A percentile compares a stretch with the other conserved stretches of the same genome.
Evolutionary conservation across 1,284 basidiomycete species (phyloP).

Genomic region (Phlebopus sp.): DNA sequence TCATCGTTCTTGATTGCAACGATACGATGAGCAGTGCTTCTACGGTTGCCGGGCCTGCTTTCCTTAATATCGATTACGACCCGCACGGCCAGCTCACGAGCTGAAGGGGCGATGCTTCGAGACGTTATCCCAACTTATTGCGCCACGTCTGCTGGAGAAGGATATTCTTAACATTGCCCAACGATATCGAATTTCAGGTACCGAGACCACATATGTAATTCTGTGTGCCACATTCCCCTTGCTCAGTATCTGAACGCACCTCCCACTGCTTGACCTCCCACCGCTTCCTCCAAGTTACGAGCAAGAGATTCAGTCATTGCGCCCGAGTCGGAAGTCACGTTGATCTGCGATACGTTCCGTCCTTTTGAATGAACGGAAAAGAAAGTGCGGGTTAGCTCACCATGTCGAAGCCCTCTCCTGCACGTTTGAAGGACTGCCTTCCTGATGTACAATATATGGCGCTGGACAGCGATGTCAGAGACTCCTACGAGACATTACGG

Average conservation of each 20-base stretch:
- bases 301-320: slow-evolving; percentile 45
- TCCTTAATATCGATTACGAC: slow-evolving; percentile 18
- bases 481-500: slow-evolving; percentile 3
- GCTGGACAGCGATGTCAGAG: slow-evolving; percentile 24
- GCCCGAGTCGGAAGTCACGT: slow-evolving; percentile 46
- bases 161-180: too few relatives aligned
- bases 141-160: too few relatives aligned
- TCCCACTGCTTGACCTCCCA: slow-evolving; percentile 9
- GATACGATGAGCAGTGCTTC: slow-evolving; percentile 24
- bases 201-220: not conserved
- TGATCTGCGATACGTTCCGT: slow-evolving; percentile 39
- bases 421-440: slow-evolving; percentile 45
- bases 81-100: not conserved
- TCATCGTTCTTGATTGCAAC: slow-evolving; percentile 15
- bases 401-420: slow-evolving; percentile 59
- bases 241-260: slow-evolving; percentile 13
- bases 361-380: not conserved
- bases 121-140: too few relatives aligned
- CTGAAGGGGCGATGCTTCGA: not conserved
- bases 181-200: too few relatives aligned
- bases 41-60: slow-evolving; percentile 37
- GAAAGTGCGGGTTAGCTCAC: slow-evolving; percentile 29
- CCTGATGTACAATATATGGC: slow-evolving; percentile 51
- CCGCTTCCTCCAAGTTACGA: slow-evolving; percentile 31
- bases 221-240: not conserved